Evolutionary conservation across 768 basidiomycete genomes (phyloP), one percentile per base, ranked within the genome.

Genomic region (Leccinum sublutescens): DNA sequence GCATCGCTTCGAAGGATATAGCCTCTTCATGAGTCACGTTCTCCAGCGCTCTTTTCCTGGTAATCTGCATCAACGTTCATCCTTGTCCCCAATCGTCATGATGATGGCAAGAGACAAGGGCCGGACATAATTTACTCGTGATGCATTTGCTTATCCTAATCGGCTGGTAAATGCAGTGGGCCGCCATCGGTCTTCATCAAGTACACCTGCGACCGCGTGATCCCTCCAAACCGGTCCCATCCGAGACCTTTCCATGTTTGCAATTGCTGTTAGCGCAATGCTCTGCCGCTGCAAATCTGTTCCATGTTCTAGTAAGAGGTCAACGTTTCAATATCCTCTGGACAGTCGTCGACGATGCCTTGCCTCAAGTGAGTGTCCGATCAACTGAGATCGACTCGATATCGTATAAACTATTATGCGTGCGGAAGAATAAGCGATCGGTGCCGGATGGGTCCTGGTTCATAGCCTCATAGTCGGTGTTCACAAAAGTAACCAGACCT

Each of bases 21-120:
- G 63, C 58, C 63, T 64, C 40, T 40, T 38, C 52, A 12, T n/a
- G 15, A 15, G 36, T 50, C 54, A 43, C 27, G 21, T 38, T 55
- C 27, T 55, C 33, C 33, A 27, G 10, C 27, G 8, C 50, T 51
- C 50, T 51, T 48, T 48, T n/a, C 27, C 17, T 48, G 47, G 34
- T 59, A 29, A 59, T 38, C 19, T n/a, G 10, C 14, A 21, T 45
- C 19, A 45, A 45, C 5, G 43, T 21, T 31, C 11, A 34, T 33
- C 23, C 61, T 21, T 17, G 29, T 52, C 54, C 31, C 54, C 50
- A 45, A 43, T 33, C 31, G 19, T 47, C 62, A 60, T 49, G 52
- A 31, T 31, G 31, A 31, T 31, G 31, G 31, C 31, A 31, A 31
- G 31, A 31, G 31, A 31, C 10, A 31, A 31, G 31, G 31, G 11